Base-by-base conservation (phyloP, 768 basidiomycete species). In the Podaxis carcinomalis region DNA sequence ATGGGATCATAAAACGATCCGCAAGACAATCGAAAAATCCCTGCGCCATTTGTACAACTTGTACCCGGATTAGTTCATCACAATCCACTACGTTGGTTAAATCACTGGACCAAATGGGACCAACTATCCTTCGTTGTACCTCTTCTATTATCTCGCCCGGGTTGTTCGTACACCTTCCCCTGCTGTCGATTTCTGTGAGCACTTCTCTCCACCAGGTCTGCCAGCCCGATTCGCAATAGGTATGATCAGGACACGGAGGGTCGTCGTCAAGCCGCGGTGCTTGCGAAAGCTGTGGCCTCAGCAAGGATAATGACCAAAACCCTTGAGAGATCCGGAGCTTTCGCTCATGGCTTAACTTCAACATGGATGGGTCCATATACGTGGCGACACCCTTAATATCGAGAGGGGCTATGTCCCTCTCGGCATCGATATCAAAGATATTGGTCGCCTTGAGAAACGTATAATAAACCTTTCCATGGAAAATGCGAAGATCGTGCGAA, bases 371-470 rank as follows among this genome's bases (percentile, higher is more conserved):
- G 42, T 44, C 19, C n/a, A 9, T 19, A 44, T 44, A 44, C 7
- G 42, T 21, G 42, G n/a, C 2, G 16, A 19, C 4, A 16, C 5
- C n/a, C n/a, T 6, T 19, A n/a, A 44, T 44, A 44, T 44, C 19
- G 1, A 44, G 6, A 16, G n/a, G 5, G 14, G 3, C 2, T 19
- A 19, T 19, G 6, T 16, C 19, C 7, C 42, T 7, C 42, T n/a
- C 6, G 2, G 42, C 7, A 9, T 9, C 1, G 16, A 16, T 19
- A 21, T 21, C 4, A 5, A 44, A 44, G 19, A 44, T 44, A 19
- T 5, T 9, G n/a, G n/a, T 44, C 42, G 2, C 42, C 19, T 44
- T 85, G n/a, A 44, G 42, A 44, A 14, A 44, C 2, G 42, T 19
- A 16, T 44, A 44, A 44, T 19, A 44, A 19, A 19, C 42, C 19